Base-by-base conservation (phyloP, 2,329 filamentous ascomycete species). In the Aaosphaeria arxii region DNA sequence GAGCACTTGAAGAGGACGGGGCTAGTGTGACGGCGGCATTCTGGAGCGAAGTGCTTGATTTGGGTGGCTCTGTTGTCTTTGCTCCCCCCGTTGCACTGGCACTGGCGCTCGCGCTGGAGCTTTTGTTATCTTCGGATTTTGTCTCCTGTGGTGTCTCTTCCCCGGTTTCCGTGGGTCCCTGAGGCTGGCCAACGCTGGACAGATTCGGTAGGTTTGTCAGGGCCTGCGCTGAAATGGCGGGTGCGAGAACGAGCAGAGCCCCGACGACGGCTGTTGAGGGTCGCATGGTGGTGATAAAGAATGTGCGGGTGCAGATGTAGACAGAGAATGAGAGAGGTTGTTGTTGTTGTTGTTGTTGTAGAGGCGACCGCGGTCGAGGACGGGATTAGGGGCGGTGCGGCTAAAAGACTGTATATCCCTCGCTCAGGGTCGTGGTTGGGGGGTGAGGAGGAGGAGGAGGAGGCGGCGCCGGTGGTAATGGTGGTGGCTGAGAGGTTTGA, bases 221-320 rank as follows among this genome's bases (percentile, higher is more conserved):
- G 42, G 53, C 48, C 45, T 71, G 69, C 5, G 69, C 68, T 30
- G 65, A 57, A 28, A 62, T 59, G 24, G 54, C 46, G 31, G 68
- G 63, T 30, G 66, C 60, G 17, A 62, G 55, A 32, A 64, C 52
- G 49, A 69, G 52, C 41, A 67, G 52, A 45, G 69, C 48, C 49
- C 62, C 58, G 32, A 67, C 42, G 35, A 69, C 54, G 56, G 57
- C 58, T 53, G 57, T 44, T 7, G 63, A 67, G 32, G 58, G 57
- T 39, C 64, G 63, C 66, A 68, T 70, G 42, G 52, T 43, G 51
- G 47, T 44, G 40, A 51, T 31, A 47, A 49, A 24, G 17, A 24
- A 24, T 24, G 59, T 43, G 47, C 47, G 51, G 39, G 45, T 43
- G 42, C 45, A 13, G 35, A 35, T 7, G 42, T 30, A 24, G 17